Base-by-base conservation (phyloP, 2,329 filamentous ascomycete genomes). In the Bipolaris bicolor region DNA sequence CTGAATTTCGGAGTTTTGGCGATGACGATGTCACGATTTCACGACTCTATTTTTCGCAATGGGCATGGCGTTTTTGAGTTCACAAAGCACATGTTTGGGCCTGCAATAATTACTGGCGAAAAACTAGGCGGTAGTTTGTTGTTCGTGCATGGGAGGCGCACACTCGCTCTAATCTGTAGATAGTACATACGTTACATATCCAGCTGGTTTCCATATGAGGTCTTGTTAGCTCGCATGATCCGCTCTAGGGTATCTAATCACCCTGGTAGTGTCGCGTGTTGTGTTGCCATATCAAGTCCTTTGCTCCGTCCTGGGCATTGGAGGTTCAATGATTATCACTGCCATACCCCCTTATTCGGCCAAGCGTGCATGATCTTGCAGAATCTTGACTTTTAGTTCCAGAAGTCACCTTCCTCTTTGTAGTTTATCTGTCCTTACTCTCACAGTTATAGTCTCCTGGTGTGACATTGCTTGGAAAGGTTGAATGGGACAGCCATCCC, bases 381-480 rank as follows among this genome's bases (percentile, higher is more conserved):
- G 74, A 77, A 7, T 70, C 70, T 26, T 59, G 66, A 22, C 72
- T 70, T 0, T 75, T 75, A 39, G 64, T 55, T 1, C 60, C 65
- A 64, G 72, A 78, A 6, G 60, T 65, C 3, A 65, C 66, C 40
- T 68, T 71, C 50, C 29, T 36, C 31, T 51, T 36, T 4, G 6
- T 26, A 11, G 3, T 33, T 16, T 49, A 20, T 46, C 61, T 67
- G 5, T 67, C 68, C 37, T 68, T 66, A 20, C 68, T 69, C 46
- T 83, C 86, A 37, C 81, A 70, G 62, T 86, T 31, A 11, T 13
- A 31, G 10, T 31, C 29, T 31, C 10, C 77, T 0, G 84, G 84
- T n/a, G 83, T 85, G 70, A 70, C 84, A 87, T 13, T 81, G 76
- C 5, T 70, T 66, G 18, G 82, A 53, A 7, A 74, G 71, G 2